phyloP scores from a whole-genome alignment of 371 early-diverging fungal species.

The Mortierella sp. region DNA sequence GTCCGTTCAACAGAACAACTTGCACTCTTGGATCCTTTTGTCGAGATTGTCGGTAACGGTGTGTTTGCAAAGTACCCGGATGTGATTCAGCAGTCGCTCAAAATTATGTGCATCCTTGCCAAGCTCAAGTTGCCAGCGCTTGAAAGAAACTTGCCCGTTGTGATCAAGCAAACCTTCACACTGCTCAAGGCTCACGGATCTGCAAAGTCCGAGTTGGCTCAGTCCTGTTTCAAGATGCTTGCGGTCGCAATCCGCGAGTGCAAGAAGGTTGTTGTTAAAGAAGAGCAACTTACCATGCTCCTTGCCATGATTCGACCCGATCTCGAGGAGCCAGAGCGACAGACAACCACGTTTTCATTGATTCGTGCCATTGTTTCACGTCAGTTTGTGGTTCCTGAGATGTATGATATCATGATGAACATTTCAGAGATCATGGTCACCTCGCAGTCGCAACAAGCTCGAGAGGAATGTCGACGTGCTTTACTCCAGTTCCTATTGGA shows the following conservation, averaged over 20 bases:
- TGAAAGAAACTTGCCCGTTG: constrained; percentile 71
- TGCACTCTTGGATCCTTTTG: constrained; percentile 82
- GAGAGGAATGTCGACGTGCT: constrained; percentile 85
- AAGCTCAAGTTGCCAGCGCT: constrained; percentile 80
- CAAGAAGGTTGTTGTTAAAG: constrained; percentile 68
- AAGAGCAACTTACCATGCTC: constrained; percentile 83
- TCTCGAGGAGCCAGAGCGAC: constrained; percentile 88
- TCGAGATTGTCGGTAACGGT: constrained; percentile 83
- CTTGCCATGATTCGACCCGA: constrained; percentile 88
- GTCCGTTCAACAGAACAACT: constrained; percentile 65
- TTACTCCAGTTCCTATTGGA: constrained; percentile 92
- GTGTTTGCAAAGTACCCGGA: constrained; percentile 84
- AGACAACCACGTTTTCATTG: constrained; percentile 86
- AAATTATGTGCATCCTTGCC: constrained; percentile 77
- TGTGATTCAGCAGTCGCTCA: constrained; percentile 77
- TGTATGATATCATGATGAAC: constrained; percentile 92
- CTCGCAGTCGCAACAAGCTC: constrained; percentile 81
- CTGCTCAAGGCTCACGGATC: constrained; percentile 75
- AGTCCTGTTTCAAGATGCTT: constrained; percentile 85
- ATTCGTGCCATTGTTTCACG: constrained; percentile 89
- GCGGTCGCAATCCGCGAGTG: constrained; percentile 81
- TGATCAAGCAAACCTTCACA: constrained; percentile 82
- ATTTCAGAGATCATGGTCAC: constrained; percentile 89
- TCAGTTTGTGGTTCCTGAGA: constrained; percentile 85
- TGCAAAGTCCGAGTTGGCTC: constrained; percentile 80